phyloP scores from a whole-genome alignment of 2,329 filamentous ascomycete genomes.

The Phyllosticta citriasiana region DNA sequence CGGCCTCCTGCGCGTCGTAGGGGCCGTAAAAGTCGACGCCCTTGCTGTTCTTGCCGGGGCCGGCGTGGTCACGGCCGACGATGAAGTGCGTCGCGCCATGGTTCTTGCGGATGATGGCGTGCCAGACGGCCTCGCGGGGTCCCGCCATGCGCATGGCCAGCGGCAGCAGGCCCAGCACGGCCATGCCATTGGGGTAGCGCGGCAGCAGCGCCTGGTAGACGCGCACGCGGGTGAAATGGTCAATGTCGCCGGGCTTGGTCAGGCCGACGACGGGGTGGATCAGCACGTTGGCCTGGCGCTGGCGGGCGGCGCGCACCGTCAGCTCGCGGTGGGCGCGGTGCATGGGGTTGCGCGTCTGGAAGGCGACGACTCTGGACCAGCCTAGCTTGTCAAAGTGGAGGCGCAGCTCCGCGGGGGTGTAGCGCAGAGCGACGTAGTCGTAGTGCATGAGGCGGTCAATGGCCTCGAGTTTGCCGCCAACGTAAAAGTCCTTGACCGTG shows the following conservation, averaged over 20 bases:
- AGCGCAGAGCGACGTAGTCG: conserved; percentile 94
- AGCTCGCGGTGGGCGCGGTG: conserved; percentile 96
- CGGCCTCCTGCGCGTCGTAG: conserved; percentile 91
- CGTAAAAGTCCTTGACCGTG: conserved; percentile 75
- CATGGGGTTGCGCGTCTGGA: conserved; percentile 97
- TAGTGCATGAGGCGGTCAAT: conserved; percentile 96
- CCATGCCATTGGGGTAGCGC: conserved; percentile 98
- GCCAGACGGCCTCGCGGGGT: conserved; percentile 97
- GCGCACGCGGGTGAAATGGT: conserved; percentile 98
- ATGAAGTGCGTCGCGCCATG: conserved; percentile 99
- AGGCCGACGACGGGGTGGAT: conserved; percentile 98
- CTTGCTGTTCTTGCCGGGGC: conserved; percentile 95
- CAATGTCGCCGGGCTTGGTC: conserved; percentile 98
- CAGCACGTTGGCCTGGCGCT: conserved; percentile 94
- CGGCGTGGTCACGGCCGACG: conserved; percentile 94
- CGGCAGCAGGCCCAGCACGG: conserved; percentile 84
- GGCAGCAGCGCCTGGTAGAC: conserved; percentile 96
- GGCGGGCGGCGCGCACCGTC: conserved; percentile 91
- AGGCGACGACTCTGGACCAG: conserved; percentile 94
- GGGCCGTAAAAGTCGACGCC: conserved; percentile 96
- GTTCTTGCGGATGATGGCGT: conserved; percentile 99
- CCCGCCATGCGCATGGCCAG: conserved; percentile 99
- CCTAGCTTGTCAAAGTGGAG: conserved; percentile 98
- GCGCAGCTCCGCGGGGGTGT: conserved; percentile 88
- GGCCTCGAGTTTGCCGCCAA: conserved; percentile 92